Conservation (phyloP, 345 rosid species). For the Camelina hispida region DNA sequence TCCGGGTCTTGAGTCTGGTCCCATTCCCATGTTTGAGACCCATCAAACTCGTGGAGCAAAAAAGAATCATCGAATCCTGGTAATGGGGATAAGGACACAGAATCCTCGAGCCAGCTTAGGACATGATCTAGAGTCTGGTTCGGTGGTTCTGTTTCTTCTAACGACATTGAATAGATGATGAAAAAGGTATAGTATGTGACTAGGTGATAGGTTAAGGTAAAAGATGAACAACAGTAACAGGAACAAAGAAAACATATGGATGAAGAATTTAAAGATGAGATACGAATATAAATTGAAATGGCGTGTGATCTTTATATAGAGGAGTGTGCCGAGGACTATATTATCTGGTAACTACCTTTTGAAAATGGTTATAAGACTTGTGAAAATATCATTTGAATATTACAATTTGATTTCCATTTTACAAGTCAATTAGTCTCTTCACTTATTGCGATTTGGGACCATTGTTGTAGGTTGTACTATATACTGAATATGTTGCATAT, state of each 20-base stretch:
- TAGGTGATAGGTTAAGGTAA: conserved; percentile 16
- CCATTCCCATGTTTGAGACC: conserved; percentile 48
- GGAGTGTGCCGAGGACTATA: conserved; percentile 20
- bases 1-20: no score
- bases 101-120: conserved; percentile 69
- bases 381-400: conserved; percentile 25
- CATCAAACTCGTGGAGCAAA: conserved; percentile 45
- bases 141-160: conserved; percentile 63
- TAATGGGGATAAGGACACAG: conserved; percentile 60
- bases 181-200: conserved; percentile 15
- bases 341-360: conserved; percentile 1
- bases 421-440: conserved; percentile 34
- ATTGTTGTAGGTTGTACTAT: conserved; percentile 39
- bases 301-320: conserved; percentile 20
- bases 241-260: neutral
- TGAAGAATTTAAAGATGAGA: conserved; percentile 18
- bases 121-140: conserved; percentile 57
- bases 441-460: conserved; percentile 45
- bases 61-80: conserved; percentile 69
- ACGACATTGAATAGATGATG: conserved; percentile 51
- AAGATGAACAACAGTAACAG: conserved; percentile 12
- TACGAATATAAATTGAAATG: conserved; percentile 24
- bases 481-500: conserved; percentile 33
- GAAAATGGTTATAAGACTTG: conserved; percentile 18
- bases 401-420: conserved; percentile 24